Conservation (phyloP, 257 asterid species). For the Plantago ovata region DNA sequence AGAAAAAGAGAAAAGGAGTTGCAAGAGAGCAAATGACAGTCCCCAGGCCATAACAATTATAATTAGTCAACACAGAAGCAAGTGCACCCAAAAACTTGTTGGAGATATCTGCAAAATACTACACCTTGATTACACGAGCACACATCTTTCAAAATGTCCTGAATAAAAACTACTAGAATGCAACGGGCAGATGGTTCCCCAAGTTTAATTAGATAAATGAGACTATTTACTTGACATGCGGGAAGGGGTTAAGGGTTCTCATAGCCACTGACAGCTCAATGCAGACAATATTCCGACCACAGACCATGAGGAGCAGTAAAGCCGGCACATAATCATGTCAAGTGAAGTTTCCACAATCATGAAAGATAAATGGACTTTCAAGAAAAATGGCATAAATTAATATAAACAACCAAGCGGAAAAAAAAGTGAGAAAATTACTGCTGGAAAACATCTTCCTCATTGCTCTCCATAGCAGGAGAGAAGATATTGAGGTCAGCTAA, state of each 20-base stretch:
- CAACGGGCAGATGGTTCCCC: no score
- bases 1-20: no score
- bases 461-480: slow-evolving; percentile 53
- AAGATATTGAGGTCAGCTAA: slow-evolving; percentile 65
- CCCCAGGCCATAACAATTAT: no score
- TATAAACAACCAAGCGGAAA: slow-evolving; percentile 1
- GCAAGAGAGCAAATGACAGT: no score
- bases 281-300: not conserved
- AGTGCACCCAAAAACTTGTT: no score
- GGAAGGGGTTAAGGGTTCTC: not conserved
- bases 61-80: no score
- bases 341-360: not conserved
- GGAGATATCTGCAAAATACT: no score
- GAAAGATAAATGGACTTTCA: not conserved
- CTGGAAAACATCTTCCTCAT: slow-evolving; percentile 78
- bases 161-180: no score
- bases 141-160: no score
- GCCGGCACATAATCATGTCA: not conserved
- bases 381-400: not conserved
- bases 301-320: not conserved
- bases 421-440: slow-evolving; percentile 42
- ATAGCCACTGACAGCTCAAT: not conserved
- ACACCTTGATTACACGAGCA: no score
- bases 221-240: no score
- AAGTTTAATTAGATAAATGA: no score